Base-by-base conservation (phyloP, 352 stramenopile genomes). In the Paralagenidium karlingii region DNA sequence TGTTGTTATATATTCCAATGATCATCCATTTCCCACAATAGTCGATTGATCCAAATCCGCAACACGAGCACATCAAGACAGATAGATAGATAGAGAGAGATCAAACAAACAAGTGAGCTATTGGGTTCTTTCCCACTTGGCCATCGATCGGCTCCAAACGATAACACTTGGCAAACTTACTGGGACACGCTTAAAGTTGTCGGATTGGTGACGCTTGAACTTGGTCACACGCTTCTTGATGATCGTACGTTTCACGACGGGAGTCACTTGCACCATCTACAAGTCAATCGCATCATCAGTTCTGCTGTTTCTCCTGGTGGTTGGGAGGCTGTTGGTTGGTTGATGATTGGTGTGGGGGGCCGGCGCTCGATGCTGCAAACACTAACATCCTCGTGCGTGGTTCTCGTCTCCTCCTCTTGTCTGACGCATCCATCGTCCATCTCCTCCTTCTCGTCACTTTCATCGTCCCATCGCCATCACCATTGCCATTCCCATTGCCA, bases 141-240 rank as follows among this genome's bases (percentile, higher is more conserved):
- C 10, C 24, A 15, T 9, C 33, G 24, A 15, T 9, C 15, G 33
- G 12, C 15, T 19, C 9, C n/a, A n/a, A n/a, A n/a, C 32, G 2
- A 43, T 38, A 24, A 12, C 37, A 5, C 16, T 47, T 11, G 33
- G 65, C 82, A 16, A 58, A 94, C 68, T 75, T 82, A 79, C 66
- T 18, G 75, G 73, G 51, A 99, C 96, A 53, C 95, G 92, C 67
- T 97, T 97, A 76, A 99, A 99, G 52, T 89, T 88, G 74, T 99
- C 90, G 37, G 84, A 94, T 63, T 99, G 96, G 78, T 98, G 95
- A 75, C 96, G 92, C 70, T 96, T 96, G 78, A 99, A 99, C 78
- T 98, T 99, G 64, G 97, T 99, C 53, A 96, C 97, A 68, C 95
- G 92, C 95, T 99, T 99, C 90, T 99, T 98, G 50, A 99, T 88